A percentile compares a stretch with the other conserved stretches of the same genome.
Evolutionary conservation across 371 early-diverging fungal genomes (phyloP).

Genomic region (Astathelohania contejeani): DNA sequence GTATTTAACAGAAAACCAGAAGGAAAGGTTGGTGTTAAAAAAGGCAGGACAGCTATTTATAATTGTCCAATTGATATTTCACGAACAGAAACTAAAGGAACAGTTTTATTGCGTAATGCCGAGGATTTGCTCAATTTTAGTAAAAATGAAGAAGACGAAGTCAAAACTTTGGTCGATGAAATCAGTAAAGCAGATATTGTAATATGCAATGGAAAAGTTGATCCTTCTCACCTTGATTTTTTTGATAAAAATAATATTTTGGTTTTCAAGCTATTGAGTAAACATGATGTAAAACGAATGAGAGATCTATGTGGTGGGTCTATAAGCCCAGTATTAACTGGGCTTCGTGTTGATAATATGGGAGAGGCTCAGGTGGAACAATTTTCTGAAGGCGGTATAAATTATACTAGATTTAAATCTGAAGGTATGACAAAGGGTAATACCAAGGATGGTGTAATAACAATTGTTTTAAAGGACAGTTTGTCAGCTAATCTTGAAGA

Average conservation of each 20-base stretch:
- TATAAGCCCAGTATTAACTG: conserved; percentile 28
- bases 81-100: conserved; percentile 94
- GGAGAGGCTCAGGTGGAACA: conserved; percentile 25
- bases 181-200: conserved; percentile 62
- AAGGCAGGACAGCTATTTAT: conserved; percentile 72
- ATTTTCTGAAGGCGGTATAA: conserved; percentile 24
- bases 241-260: conserved; percentile 38
- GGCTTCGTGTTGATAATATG: conserved; percentile 8
- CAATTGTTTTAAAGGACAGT: conserved; percentile 45
- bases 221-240: conserved; percentile 41
- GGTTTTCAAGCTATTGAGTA: conserved; percentile 43
- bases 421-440: conserved; percentile 7
- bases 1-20: conserved; percentile 85
- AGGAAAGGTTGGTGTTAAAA: conserved; percentile 51
- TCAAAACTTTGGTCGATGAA: conserved; percentile 59
- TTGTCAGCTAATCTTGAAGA: conserved; percentile 44
- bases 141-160: conserved; percentile 61
- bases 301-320: conserved; percentile 36
- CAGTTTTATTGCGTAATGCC: conserved; percentile 83
- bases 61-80: conserved; percentile 80
- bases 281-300: conserved; percentile 48
- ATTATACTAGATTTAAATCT: conserved; percentile 41
- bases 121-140: conserved; percentile 82
- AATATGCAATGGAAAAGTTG: conserved; percentile 46
- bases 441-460: conserved; percentile 14